Percentiles rank a stretch among this genome's conserved stretches.
These are phyloP conservation scores for Globomyces pollinis-pini DNA, from an alignment of 192 early-diverging fungal species.

Conservation along the genomic window DNA sequence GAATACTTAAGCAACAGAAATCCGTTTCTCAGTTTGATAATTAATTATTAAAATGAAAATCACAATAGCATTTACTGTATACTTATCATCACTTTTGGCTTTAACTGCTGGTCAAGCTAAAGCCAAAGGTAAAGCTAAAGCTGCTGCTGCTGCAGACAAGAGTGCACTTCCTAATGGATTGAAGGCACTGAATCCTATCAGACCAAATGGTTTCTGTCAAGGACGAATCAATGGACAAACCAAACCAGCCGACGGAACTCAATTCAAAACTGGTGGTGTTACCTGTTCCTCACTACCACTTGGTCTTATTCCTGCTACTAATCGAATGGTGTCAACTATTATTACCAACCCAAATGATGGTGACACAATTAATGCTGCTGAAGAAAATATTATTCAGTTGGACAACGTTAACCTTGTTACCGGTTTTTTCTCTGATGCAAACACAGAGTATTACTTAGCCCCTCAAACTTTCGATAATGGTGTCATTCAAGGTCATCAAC, in stretches of 20 bases:
- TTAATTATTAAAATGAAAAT: no score
- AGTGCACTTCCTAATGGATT: no score
- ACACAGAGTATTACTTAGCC: slow-evolving; percentile 24
- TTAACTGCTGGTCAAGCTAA: not conserved
- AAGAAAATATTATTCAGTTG: slow-evolving; percentile 17
- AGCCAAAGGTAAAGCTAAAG: not conserved
- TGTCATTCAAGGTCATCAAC: slow-evolving; percentile 34
- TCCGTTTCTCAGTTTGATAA: no score
- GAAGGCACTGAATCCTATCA: no score
- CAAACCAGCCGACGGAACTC: not conserved
- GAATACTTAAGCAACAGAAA: no score
- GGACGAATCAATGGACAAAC: not conserved
- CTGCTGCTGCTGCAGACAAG: no score
- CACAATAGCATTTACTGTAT: no score
- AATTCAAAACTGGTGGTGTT: slow-evolving; percentile 8
- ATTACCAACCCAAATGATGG: slow-evolving; percentile 24
- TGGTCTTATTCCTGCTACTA: slow-evolving; percentile 12
- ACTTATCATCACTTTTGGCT: no score
- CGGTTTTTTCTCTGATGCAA: slow-evolving; percentile 34
- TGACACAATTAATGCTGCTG: slow-evolving; percentile 13
- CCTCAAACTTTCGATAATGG: slow-evolving; percentile 33
- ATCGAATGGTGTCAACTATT: slow-evolving; percentile 24
- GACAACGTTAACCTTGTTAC: slow-evolving; percentile 27
- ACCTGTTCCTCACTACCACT: not conserved
- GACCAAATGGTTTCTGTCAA: not conserved